Conservation (phyloP, 179 eudicot species). For the Silene coronaria region DNA sequence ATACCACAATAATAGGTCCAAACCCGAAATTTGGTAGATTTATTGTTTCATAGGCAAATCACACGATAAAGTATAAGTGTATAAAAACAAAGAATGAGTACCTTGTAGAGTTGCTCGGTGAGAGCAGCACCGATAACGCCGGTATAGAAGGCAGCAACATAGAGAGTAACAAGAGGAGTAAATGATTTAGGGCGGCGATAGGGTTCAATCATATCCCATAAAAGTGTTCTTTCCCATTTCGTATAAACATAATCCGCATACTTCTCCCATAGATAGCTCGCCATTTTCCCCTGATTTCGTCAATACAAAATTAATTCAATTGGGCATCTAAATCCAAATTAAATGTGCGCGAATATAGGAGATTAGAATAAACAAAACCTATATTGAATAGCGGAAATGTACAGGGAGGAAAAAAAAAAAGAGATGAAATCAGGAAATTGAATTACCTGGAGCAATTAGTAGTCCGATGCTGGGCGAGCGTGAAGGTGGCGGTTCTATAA, state of each 20-base stretch:
- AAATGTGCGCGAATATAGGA: too few species aligned
- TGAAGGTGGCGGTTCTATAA: too few species aligned
- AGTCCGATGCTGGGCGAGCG: too few species aligned
- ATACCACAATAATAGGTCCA: neutral
- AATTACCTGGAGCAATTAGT: too few species aligned
- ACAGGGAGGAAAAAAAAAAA: too few species aligned
- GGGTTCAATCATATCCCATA: conserved; percentile 94
- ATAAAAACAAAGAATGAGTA: conserved; percentile 5
- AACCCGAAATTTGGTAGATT: too few species aligned
- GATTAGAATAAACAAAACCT: too few species aligned
- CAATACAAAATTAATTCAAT: neutral
- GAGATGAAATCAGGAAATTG: too few species aligned
- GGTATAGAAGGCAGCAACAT: conserved; percentile 71
- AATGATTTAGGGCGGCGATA: conserved; percentile 77
- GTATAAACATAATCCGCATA: conserved; percentile 69
- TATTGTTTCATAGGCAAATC: too few species aligned
- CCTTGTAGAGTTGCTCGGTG: conserved; percentile 86
- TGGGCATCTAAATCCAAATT: too few species aligned
- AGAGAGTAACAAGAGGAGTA: conserved; percentile 74
- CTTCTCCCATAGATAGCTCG: conserved; percentile 83
- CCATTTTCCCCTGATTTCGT: conserved; percentile 31
- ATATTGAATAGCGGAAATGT: too few species aligned
- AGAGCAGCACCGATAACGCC: conserved; percentile 89
- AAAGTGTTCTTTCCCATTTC: conserved; percentile 72
- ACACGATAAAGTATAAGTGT: too few species aligned